phyloP scores from a whole-genome alignment of 2,329 filamentous ascomycete genomes.

The Coniochaeta ligniaria region DNA sequence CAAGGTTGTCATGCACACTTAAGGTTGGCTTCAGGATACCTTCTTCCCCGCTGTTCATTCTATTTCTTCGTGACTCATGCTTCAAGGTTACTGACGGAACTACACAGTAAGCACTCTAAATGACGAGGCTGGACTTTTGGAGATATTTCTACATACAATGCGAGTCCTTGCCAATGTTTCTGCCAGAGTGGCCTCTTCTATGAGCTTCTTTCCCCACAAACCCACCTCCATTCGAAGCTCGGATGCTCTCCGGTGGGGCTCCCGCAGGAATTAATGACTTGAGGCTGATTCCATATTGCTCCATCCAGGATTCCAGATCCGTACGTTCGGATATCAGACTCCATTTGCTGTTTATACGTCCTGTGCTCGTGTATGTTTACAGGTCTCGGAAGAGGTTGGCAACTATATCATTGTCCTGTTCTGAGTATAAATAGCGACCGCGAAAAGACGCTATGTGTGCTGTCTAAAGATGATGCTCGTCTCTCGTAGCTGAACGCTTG shows the following conservation, averaged over 20 bases:
- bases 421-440: too few species aligned
- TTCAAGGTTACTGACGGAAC: not conserved
- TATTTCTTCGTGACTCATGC: too few species aligned
- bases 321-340: not conserved
- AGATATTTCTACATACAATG: not conserved
- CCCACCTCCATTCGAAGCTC: not conserved
- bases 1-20: too few species aligned
- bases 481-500: not conserved
- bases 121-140: not conserved
- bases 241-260: not conserved
- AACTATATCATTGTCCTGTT: too few species aligned
- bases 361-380: too few species aligned
- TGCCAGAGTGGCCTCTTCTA: constrained; percentile 18
- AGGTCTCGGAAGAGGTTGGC: too few species aligned
- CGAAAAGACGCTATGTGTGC: not conserved
- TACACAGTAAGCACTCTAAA: not conserved
- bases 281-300: not conserved
- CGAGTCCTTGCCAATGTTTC: constrained; percentile 4
- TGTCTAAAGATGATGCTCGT: not conserved
- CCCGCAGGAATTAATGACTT: not conserved
- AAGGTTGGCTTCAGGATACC: too few species aligned
- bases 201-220: not conserved
- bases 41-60: too few species aligned
- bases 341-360: not conserved
- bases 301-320: not conserved